Base-by-base conservation (phyloP, 2,329 filamentous ascomycete genomes). In the Pyrenophora graminea region DNA sequence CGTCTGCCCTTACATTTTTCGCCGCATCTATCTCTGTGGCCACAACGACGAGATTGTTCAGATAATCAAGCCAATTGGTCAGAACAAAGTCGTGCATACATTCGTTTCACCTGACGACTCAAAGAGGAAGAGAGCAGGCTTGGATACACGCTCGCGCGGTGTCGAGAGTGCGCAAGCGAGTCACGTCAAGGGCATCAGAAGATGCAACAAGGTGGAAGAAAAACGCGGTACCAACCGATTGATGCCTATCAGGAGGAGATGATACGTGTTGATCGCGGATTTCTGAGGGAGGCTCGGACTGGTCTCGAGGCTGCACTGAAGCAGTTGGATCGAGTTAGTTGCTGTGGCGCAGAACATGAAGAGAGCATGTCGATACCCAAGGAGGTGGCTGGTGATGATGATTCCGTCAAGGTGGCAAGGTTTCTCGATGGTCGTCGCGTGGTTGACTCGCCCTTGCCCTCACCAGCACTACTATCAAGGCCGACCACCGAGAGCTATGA, bases 41-140 rank as follows among this genome's bases (percentile, higher is more conserved):
- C 59, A 65, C 27, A 42, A 52, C 12, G 53, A 58, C 7, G 62
- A 65, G 15, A 58, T 46, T 15, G 53, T 65, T n/a, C 21, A 53
- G 36, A 48, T 61, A n/a, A 45, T 42, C 8, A 39, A 41, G 21
- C 25, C 27, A 9, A 33, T 39, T n/a, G 18, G 50, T 42, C 25
- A 39, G 19, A 23, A 34, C 8, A n/a, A 17, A 27, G 27, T 50
- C 13, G 17, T 43, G 12, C 53, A 59, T 37, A 55, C 43, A 18
- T 9, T 57, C 12, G 31, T 61, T 10, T n/a, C 23, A 23, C 33
- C 39, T 23, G 21, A 38, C 5, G 21, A 19, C 18, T 44, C n/a
- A 21, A 44, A 18, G 23, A 34, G 6, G 46, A 45, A 15, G 9
- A 37, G 18, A 30, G 33, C 15, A n/a, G 27, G 48, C 48, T 48